Evolutionary conservation across 1,284 basidiomycete genomes (phyloP).

Genomic region (Cryptococcus depauperatus): DNA sequence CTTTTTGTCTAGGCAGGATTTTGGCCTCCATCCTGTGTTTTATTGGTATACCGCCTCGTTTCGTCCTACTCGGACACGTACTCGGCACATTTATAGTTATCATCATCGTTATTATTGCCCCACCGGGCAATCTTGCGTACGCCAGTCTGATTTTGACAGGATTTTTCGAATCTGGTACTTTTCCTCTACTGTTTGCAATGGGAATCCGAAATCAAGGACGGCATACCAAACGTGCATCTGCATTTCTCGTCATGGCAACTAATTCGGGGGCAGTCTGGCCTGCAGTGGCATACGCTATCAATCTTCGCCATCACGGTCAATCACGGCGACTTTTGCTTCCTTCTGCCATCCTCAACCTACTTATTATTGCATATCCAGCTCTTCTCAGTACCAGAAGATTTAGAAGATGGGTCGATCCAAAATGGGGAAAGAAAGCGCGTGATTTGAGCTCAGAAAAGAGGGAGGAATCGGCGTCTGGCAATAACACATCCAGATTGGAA

Average conservation of each 20-base stretch:
- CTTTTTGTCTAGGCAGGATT: constrained; percentile 35
- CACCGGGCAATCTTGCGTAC: constrained; percentile 17
- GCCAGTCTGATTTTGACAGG: constrained; percentile 28
- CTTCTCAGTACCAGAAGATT: constrained; percentile 15
- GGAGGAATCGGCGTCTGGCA: not conserved
- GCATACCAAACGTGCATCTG: constrained; percentile 32
- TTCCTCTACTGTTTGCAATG: constrained; percentile 41
- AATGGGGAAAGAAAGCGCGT: constrained; percentile 8
- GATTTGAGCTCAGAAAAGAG: not conserved
- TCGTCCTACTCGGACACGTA: constrained; percentile 29
- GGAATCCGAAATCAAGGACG: constrained; percentile 34
- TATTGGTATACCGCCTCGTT: constrained; percentile 33
- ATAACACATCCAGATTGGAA: not conserved
- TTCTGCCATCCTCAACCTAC: constrained; percentile 16
- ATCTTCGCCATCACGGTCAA: constrained; percentile 4
- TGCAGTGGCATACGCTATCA: constrained; percentile 25
- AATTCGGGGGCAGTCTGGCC: constrained; percentile 31
- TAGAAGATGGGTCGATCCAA: constrained; percentile 30
- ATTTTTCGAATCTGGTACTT: constrained; percentile 41
- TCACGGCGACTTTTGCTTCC: constrained; percentile 17
- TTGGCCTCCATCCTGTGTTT: constrained; percentile 30
- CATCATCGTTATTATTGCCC: constrained; percentile 23
- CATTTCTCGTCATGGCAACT: constrained; percentile 28
- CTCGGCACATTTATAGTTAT: constrained; percentile 30
- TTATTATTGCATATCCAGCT: constrained; percentile 20